These are phyloP conservation scores for Geranium brycei DNA, from an alignment of 345 rosid genomes.

Conservation along the genomic window DNA sequence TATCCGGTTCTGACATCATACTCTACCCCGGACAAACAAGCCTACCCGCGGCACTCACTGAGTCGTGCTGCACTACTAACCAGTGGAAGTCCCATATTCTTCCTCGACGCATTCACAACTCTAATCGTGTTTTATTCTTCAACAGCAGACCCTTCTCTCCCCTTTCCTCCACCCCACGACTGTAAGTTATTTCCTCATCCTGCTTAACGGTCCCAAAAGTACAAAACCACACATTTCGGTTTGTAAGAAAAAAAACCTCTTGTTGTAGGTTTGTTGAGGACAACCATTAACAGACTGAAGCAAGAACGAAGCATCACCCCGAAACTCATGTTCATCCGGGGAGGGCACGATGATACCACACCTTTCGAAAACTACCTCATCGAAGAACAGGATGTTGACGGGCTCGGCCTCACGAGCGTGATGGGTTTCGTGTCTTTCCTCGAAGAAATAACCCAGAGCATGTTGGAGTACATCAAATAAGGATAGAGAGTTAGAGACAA, in stretches of 20 bases:
- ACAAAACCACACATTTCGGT: too few species aligned
- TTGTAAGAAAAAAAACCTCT: not conserved
- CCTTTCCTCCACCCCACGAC: conserved; percentile 92
- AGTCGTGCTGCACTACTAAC: conserved; percentile 86
- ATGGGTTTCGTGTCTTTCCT: conserved; percentile 94
- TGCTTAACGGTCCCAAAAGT: not conserved
- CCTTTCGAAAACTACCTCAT: conserved; percentile 77
- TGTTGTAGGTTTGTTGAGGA: conserved; percentile 55
- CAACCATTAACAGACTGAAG: conserved; percentile 70
- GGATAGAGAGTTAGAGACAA: too few species aligned
- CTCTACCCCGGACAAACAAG: conserved; percentile 70
- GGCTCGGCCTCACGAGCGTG: conserved; percentile 67
- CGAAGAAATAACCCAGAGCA: conserved; percentile 64
- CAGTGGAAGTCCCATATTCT: conserved; percentile 91
- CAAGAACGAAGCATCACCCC: conserved; percentile 84
- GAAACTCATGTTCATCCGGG: conserved; percentile 64
- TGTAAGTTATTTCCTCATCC: conserved; percentile 38
- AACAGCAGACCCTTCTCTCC: conserved; percentile 67
- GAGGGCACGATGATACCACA: conserved; percentile 77
- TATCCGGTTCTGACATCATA: conserved; percentile 70
- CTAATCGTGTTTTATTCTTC: conserved; percentile 85
- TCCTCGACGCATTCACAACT: conserved; percentile 86
- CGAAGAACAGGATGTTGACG: conserved; percentile 95
- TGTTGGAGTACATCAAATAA: conserved; percentile 74
- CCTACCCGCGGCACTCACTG: conserved; percentile 85